Base-by-base conservation (phyloP, 441 rosid species). In the Lepidium campestre region DNA sequence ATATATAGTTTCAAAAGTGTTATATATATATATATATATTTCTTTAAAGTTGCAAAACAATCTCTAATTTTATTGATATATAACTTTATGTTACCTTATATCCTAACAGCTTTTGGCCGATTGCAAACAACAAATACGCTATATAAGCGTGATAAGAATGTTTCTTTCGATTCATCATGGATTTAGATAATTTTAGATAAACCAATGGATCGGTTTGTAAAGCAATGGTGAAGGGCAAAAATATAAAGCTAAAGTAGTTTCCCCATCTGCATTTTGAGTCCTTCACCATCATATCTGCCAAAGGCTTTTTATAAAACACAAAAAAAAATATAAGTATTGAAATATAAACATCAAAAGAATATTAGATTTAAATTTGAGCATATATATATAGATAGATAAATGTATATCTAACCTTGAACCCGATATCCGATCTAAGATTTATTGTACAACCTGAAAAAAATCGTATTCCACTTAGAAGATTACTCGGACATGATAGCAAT, bases 351-450 rank as follows among this genome's bases (percentile, higher is more conserved):
- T n/a, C 82, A 39, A 91, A 59, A 6, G 90, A 90, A 36, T 50
- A n/a, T 3, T 29, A 6, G 7, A 41, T 11, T 17, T 17, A 10
- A 41, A 25, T 15, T 41, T 59, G 7, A 45, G 20, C 13, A 23
- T 23, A 23, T 23, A 23, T 23, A 23, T 22, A 23, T 23, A 23
- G n/a, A n/a, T n/a, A n/a, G n/a, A n/a, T n/a, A n/a, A n/a, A n/a
- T n/a, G n/a, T 23, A 23, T 23, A 23, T 55, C 34, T 71, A 12
- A 88, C 94, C 88, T 82, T 86, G 44, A 88, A 83, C n/a, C 91
- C 91, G 3, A 48, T 68, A 15, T 65, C 36, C 8, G 88, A 85
- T 73, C 97, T 77, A 25, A 86, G 3, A 48, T 85, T 88, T 25
- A 81, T 68, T 1, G 86, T 79, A 65, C 82, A 54, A 23, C 87